Evolutionary conservation across 179 eudicot species (phyloP), one percentile per base, ranked within the genome.

Genomic region (Silene coronaria): DNA sequence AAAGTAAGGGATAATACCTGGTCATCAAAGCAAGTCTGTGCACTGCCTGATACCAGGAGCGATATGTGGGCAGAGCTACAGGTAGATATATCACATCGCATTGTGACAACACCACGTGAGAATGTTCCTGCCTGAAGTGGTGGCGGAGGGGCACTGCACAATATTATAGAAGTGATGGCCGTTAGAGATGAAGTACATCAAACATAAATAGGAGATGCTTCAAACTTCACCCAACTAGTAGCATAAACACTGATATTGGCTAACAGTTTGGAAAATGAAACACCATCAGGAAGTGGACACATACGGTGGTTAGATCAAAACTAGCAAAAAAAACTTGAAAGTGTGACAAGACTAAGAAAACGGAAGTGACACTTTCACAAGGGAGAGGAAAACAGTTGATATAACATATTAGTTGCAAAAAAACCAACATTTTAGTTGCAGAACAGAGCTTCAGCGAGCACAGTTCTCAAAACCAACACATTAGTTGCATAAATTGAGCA

Each of bases 41-140:
- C 97, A 83, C 99, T 95, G 34, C 99, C 99, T 0, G 97, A 95
- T 14, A 95, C 95, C 76, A 95, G 80, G 73, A 95, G 93, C 70
- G 99, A 92, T 72, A 95, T 87, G 79, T 95, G 96, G 70, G 99
- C 85, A 73, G 91, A 86, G 71, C 87, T 90, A 84, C 89, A 85
- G 22, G 99, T 92, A 67, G 97, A 90, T 34, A 92, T 77, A 86
- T 95, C 99, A 84, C 99, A 95, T 38, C 90, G 81, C 99, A 95
- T 95, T 48, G 97, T 95, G 80, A 95, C 97, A 81, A 95, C 91
- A 71, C 97, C 99, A 46, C 97, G 99, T 63, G 97, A 92, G 86
- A 95, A 88, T 75, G 91, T 86, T 74, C 91, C 99, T 48, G 99
- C 99, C 84, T 95, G 97, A 75, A 92, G 93, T 32, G 99, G 99